These are phyloP conservation scores for Handroanthus guayacan DNA, from an alignment of 257 asterid species.

Conservation along the genomic window DNA sequence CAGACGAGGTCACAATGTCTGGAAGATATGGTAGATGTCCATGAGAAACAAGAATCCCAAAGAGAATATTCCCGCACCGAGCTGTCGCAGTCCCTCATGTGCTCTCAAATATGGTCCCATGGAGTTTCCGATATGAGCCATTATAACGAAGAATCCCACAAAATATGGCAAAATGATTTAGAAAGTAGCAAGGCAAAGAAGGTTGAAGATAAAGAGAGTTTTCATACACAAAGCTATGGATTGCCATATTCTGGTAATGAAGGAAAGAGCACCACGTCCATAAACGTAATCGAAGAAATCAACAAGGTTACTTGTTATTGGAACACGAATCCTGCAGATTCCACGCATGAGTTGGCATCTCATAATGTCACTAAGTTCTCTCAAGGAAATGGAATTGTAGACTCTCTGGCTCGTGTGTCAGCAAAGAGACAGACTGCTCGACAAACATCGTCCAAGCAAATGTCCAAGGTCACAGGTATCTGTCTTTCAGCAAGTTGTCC, in stretches of 20 bases:
- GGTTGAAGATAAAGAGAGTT: conserved; percentile 33
- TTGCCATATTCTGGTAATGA: conserved; percentile 35
- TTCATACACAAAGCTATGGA: conserved; percentile 45
- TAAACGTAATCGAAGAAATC: conserved; percentile 34
- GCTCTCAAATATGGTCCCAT: conserved; percentile 44
- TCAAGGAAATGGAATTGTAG: conserved; percentile 43
- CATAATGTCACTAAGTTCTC: conserved; percentile 29
- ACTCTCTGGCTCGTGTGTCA: conserved; percentile 37
- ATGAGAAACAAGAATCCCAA: conserved; percentile 50
- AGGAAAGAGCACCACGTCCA: conserved; percentile 39
- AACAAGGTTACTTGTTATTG: conserved; percentile 33
- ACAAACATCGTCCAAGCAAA: conserved; percentile 47
- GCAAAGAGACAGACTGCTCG: conserved; percentile 39
- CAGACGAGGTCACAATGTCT: conserved; percentile 42
- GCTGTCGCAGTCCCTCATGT: conserved; percentile 37
- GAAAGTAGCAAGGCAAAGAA: conserved; percentile 43
- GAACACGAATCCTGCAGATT: conserved; percentile 34
- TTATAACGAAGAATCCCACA: conserved; percentile 36
- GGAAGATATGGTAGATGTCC: conserved; percentile 35
- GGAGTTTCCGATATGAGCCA: conserved; percentile 39
- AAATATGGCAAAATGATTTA: conserved; percentile 33
- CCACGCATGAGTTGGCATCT: conserved; percentile 44
- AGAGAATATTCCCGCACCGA: conserved; percentile 46
- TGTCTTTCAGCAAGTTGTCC: conserved; percentile 15
- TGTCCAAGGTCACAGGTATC: conserved; percentile 57